A percentile compares a stretch with the other conserved stretches of the same genome.
Conservation (phyloP, 495 filamentous ascomycete genomes). For the Penicillium daleae region DNA sequence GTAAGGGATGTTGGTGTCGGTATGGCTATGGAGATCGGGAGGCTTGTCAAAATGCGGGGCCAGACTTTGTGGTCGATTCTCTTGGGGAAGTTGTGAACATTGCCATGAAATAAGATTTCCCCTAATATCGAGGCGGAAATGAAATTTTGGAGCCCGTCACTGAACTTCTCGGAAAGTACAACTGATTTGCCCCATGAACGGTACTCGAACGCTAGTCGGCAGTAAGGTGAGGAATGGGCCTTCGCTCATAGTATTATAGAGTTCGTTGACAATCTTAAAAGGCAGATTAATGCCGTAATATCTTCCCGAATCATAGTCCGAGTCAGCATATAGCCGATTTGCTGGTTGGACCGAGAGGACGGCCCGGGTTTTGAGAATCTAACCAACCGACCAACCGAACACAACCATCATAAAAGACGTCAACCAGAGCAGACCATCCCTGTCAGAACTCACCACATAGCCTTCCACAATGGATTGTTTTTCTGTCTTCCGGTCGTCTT, state of each 20-base stretch:
- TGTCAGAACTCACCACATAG: no score
- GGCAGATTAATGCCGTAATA: not conserved
- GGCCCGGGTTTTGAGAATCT: not conserved
- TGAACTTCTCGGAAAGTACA: not conserved
- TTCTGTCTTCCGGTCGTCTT: no score
- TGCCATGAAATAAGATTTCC: slow-evolving; percentile 6
- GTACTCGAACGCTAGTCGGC: no score
- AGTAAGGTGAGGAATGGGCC: no score
- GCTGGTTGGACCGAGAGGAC: not conserved
- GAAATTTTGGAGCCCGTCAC: not conserved
- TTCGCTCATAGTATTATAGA: not conserved
- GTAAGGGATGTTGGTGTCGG: slow-evolving; percentile 29
- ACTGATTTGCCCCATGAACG: no score
- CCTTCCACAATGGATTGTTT: no score
- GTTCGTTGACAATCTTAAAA: not conserved
- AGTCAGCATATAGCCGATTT: not conserved
- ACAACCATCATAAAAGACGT: not conserved
- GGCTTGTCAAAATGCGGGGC: slow-evolving; percentile 17
- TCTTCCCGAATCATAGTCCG: not conserved
- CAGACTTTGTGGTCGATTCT: slow-evolving; percentile 25
- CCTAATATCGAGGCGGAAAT: no score
- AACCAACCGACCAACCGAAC: not conserved
- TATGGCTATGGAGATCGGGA: slow-evolving; percentile 27
- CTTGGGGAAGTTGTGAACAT: slow-evolving; percentile 23
- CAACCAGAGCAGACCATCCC: no score